A percentile compares a stretch with the other conserved stretches of the same genome.
These are phyloP conservation scores for Haplosporangium gracile DNA, from an alignment of 192 early-diverging fungal genomes.

Conservation along the genomic window DNA sequence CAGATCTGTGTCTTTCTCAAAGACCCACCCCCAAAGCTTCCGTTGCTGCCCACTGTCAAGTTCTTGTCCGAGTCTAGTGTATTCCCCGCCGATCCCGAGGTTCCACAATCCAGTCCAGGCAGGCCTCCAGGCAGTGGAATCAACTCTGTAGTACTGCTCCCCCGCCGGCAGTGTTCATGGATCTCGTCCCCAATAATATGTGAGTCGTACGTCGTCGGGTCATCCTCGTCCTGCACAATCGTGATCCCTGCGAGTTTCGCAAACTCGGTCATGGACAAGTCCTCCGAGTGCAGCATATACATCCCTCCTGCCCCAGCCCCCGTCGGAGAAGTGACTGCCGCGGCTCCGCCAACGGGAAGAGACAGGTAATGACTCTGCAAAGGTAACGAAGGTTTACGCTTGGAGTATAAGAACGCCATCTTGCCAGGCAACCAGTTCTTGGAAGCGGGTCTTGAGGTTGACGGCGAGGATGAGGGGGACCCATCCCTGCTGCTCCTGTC, in stretches of 20 bases:
- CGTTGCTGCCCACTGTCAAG: conserved; percentile 17
- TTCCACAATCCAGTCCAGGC: not conserved
- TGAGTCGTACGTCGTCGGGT: not conserved
- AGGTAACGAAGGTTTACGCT: conserved; percentile 18
- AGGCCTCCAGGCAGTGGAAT: not conserved
- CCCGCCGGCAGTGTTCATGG: not conserved
- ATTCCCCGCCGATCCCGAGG: conserved; percentile 2
- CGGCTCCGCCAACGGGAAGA: conserved; percentile 26
- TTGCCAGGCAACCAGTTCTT: conserved; percentile 11
- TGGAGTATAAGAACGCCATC: conserved; percentile 24
- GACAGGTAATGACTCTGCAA: conserved; percentile 31
- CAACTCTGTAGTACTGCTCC: conserved; percentile 3
- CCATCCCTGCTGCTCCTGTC: not conserved
- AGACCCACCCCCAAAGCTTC: not conserved
- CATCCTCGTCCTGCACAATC: conserved; percentile 33
- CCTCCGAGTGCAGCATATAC: conserved; percentile 42
- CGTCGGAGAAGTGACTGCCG: not conserved
- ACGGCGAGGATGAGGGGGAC: conserved; percentile 4
- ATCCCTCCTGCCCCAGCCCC: conserved; percentile 1
- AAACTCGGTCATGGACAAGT: conserved; percentile 47
- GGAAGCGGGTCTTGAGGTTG: conserved; percentile 9
- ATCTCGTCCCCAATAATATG: not conserved
- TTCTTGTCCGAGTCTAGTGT: conserved; percentile 30
- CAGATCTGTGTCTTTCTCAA: conserved; percentile 29
- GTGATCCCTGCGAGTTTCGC: conserved; percentile 51